Base-by-base conservation (phyloP, 495 filamentous ascomycete species). In the Cryomyces minteri region DNA sequence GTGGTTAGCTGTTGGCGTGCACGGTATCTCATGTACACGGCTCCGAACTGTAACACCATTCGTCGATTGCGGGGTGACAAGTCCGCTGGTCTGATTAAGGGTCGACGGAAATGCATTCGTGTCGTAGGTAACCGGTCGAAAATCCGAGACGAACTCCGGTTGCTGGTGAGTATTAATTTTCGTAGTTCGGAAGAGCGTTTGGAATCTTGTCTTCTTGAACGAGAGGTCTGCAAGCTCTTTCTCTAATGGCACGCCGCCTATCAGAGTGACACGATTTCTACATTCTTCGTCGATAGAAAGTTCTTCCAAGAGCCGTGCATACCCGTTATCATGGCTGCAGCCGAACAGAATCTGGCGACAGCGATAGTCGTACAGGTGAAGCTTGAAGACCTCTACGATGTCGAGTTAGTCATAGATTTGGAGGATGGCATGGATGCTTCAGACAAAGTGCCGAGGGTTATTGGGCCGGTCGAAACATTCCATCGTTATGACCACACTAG, bases 271-370 rank as follows among this genome's bases (percentile, higher is more conserved):
- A 5, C 73, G 69, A n/a, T 68, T 62, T 10, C 67, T 63, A 32
- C 71, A 67, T 34, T 68, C 58, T 4, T 63, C 62, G 43, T 78
- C 72, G 38, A 64, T 62, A 41, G 73, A 59, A 37, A 77, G 66
- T 49, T 84, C 67, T 52, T 78, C 75, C n/a, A 94, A 61, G 46
- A 80, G 70, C 1, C 74, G 68, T 28, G 72, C 74, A 58, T 86
- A 92, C 32, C 75, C 73, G 46, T 74, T 72, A 58, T 87, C 80
- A 48, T 84, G 79, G 18, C 80, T 81, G 49, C 84, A 79, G 9
- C 84, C 86, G 39, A 94, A 65, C 41, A 88, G 63, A 38, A 92
- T 77, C 48, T 87, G 83, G 52, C 80, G 81, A 61, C 85, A 92
- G 58, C 85, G 82, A 54, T 68, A 72, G 53, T 88, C 72, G 62